Evolutionary conservation across 371 early-diverging fungal species (phyloP), one percentile per base, ranked within the genome.

Genomic region (Syncephalastrum sp.): DNA sequence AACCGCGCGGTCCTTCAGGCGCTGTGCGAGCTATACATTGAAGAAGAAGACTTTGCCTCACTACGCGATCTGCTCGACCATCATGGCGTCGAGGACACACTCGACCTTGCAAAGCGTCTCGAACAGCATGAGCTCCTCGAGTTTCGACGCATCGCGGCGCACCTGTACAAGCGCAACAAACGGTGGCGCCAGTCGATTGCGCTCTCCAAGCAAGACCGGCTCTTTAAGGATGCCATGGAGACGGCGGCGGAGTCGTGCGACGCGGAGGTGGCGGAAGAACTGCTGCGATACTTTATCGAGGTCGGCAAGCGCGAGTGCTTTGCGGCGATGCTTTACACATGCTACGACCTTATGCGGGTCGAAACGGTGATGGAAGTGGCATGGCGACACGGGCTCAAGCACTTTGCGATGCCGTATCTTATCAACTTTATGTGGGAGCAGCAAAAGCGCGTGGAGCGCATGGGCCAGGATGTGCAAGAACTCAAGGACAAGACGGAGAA

Each of bases 161-260:
- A 92, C 61, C 75, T 98, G 53, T 97, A 95, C 85, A 93, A 86
- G 83, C 86, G 81, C 60, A 96, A 94, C 85, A 90, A 91, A 72
- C 88, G 94, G 60, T 98, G 96, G 96, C 84, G 88, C 71, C 93
- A 97, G 74, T 94, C 96, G 5, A 88, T 98, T 70, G 84, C 87
- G 14, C 81, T 98, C 54, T 96, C 95, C 25, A 96, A 97, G 82
- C 89, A 94, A 76, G 97, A 98, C 69, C 82, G 90, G 53, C 83
- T 97, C 42, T 97, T 88, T 84, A 94, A 92, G 82, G 99, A 98
- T 68, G 96, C 97, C 3, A 96, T 98, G 91, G 94, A 95, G 50
- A 95, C 98, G 1, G 99, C 96, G 14, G 90, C 91, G 5, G 91
- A 88, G 61, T 94, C 95, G 5, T 83, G 82, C 47, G 92, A 88